Percentiles rank a stretch among this genome's conserved stretches.
Evolutionary conservation across 1,139 yeast species (phyloP).

Genomic region (Yamadazyma songkhlaensis): DNA sequence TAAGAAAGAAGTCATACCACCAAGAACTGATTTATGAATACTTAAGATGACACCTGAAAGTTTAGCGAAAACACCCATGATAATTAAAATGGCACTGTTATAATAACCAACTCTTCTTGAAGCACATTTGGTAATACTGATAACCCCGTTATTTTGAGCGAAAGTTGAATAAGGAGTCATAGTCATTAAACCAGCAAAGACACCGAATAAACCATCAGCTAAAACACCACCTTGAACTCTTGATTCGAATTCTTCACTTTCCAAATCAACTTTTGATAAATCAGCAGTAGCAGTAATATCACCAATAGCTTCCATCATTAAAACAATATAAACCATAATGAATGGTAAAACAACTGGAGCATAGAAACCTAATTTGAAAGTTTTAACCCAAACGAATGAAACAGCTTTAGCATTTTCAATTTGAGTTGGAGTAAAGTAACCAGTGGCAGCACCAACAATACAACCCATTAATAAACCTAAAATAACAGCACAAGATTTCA

Average conservation of each 20-base stretch:
- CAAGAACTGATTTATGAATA: conserved; percentile 78
- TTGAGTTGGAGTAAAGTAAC: conserved; percentile 56
- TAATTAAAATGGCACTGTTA: conserved; percentile 73
- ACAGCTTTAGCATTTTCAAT: conserved; percentile 72
- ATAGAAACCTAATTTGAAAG: conserved; percentile 67
- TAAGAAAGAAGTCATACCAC: conserved; percentile 87
- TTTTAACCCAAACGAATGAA: conserved; percentile 80
- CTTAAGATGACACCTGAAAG: conserved; percentile 84
- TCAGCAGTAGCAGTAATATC: conserved; percentile 89
- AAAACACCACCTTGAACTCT: conserved; percentile 87
- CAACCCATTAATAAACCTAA: conserved; percentile 79
- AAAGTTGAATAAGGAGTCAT: conserved; percentile 81
- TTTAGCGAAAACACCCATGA: conserved; percentile 84
- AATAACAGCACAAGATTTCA: conserved; percentile 88
- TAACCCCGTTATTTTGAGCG: conserved; percentile 91
- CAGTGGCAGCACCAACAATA: conserved; percentile 85
- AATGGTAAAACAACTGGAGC: conserved; percentile 82
- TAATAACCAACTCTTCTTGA: conserved; percentile 80
- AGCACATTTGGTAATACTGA: conserved; percentile 84
- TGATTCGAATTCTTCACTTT: conserved; percentile 72
- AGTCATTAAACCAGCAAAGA: conserved; percentile 67
- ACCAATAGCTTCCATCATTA: conserved; percentile 88
- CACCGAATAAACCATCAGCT: conserved; percentile 71
- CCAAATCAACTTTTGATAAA: conserved; percentile 75
- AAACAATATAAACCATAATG: conserved; percentile 70